Evolutionary conservation across 306 rosid genomes (phyloP).

Genomic region (Lablab purpureus): DNA sequence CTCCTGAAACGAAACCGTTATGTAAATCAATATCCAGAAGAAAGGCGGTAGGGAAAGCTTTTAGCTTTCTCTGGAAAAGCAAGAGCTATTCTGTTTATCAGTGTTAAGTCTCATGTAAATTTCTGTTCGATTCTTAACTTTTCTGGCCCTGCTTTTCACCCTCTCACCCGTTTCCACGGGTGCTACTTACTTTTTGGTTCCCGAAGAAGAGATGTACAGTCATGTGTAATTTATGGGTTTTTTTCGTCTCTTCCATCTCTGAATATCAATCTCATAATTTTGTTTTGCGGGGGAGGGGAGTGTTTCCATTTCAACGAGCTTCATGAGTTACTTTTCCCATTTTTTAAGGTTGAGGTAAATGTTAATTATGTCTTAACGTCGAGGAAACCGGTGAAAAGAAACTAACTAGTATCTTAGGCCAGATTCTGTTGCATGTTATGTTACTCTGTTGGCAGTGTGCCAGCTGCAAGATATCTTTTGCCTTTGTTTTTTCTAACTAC

Average conservation of each 20-base stretch:
- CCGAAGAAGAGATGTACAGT: slow-evolving; percentile 67
- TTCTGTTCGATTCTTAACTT: slow-evolving; percentile 51
- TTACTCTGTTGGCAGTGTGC: background rate
- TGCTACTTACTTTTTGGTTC: slow-evolving; percentile 41
- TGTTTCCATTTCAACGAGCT: slow-evolving; percentile 1
- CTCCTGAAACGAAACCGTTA: slow-evolving; percentile 62
- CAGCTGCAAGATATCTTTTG: background rate
- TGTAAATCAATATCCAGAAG: slow-evolving; percentile 73
- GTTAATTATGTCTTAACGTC: background rate
- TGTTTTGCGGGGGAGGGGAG: background rate
- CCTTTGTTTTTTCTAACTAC: background rate
- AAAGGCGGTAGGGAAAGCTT: slow-evolving; percentile 72
- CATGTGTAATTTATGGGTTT: slow-evolving; percentile 64
- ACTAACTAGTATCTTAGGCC: background rate
- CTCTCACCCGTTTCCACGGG: slow-evolving; percentile 46
- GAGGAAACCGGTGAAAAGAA: background rate
- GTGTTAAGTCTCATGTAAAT: slow-evolving; percentile 65
- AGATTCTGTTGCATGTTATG: background rate
- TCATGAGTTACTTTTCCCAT: slow-evolving; percentile 33
- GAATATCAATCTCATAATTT: slow-evolving; percentile 41
- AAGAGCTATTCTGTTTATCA: slow-evolving; percentile 82
- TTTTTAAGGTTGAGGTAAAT: slow-evolving; percentile 24
- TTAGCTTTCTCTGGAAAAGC: slow-evolving; percentile 78
- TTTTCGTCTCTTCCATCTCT: slow-evolving; percentile 41
- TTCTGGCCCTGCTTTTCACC: slow-evolving; percentile 16